A percentile compares a stretch with the other conserved stretches of the same genome.
Conservation (phyloP, 1,284 basidiomycete genomes). For the Vanrija humicola region DNA sequence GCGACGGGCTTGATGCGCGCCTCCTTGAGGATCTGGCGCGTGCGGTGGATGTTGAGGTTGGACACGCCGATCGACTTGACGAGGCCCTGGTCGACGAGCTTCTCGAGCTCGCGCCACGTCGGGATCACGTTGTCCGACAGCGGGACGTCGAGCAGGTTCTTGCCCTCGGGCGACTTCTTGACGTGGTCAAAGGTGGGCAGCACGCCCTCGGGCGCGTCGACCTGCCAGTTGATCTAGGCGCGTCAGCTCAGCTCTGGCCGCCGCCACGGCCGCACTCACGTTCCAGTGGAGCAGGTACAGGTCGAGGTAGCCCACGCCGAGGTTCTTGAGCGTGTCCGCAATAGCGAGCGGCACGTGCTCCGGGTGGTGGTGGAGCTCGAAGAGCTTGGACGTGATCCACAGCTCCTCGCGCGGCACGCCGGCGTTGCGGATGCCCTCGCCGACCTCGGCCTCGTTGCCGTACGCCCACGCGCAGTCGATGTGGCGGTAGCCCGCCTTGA, state of each 20-base stretch:
- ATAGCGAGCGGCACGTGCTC: slow-evolving; percentile 63
- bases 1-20: slow-evolving; percentile 59
- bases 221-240: slow-evolving; percentile 40
- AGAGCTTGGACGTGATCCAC: slow-evolving; percentile 68
- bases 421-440: slow-evolving; percentile 63
- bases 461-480: slow-evolving; percentile 58
- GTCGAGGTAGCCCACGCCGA: slow-evolving; percentile 72
- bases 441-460: slow-evolving; percentile 79
- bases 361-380: slow-evolving; percentile 58
- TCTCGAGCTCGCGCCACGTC: slow-evolving; percentile 60
- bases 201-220: slow-evolving; percentile 36
- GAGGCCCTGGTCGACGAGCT: slow-evolving; percentile 52
- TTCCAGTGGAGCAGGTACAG: slow-evolving; percentile 78
- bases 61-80: slow-evolving; percentile 64
- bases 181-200: slow-evolving; percentile 33
- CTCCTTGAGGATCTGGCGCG: slow-evolving; percentile 65
- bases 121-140: slow-evolving; percentile 71
- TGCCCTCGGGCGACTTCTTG: slow-evolving; percentile 48
- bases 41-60: slow-evolving; percentile 63
- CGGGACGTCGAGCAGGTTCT: slow-evolving; percentile 55
- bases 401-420: slow-evolving; percentile 61
- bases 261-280: slow-evolving; percentile 37
- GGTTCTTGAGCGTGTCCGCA: slow-evolving; percentile 64
- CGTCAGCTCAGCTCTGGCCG: too few relatives aligned
- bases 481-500: slow-evolving; percentile 60